Evolutionary conservation across 768 basidiomycete species (phyloP), one percentile per base, ranked within the genome.

Genomic region (Cubamyces lactineus): DNA sequence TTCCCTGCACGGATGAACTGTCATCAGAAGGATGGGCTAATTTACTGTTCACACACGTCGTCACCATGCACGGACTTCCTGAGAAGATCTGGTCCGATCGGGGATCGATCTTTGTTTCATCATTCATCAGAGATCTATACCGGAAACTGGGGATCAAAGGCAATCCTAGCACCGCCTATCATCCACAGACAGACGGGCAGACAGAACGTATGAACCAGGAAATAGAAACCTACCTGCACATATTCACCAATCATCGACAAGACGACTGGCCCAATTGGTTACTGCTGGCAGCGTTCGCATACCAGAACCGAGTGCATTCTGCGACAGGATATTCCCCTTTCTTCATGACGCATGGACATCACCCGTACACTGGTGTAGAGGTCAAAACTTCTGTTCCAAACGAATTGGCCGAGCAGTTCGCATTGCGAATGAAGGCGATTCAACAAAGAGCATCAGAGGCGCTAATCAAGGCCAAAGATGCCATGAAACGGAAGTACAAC

Each of bases 121-220:
- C 68, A 15, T 74, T 78, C 63, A 76, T 73, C 67, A 17, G 42
- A 7, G 70, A 71, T 0, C 52, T 82, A 0, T 67, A 70, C 28
- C 21, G 46, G 21, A 42, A 69, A 0, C 70, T 80, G 0, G 71
- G 73, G 0, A 77, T 82, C 39, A 56, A 75, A 12, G 53, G 48
- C 1, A 72, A 71, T 40, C 60, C 75, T 0, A 75, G 73, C 3
- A 81, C 80, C 0, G 78, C 79, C 1, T 81, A 75, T 51, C 80
- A 81, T 57, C 82, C 80, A 0, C 74, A 79, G 51, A 75, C 74
- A 1, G 75, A 80, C 56, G 77, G 80, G 0, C 76, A 79, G 48
- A 77, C 76, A 0, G 78, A 83, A 61, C 59, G 70, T 1, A 64
- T 74, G 15, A 80, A 81, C 57, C 77, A 79, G 57, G 66, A 73